These are phyloP conservation scores for Tricholoma flavovirens DNA, from an alignment of 768 basidiomycete species.

Conservation along the genomic window DNA sequence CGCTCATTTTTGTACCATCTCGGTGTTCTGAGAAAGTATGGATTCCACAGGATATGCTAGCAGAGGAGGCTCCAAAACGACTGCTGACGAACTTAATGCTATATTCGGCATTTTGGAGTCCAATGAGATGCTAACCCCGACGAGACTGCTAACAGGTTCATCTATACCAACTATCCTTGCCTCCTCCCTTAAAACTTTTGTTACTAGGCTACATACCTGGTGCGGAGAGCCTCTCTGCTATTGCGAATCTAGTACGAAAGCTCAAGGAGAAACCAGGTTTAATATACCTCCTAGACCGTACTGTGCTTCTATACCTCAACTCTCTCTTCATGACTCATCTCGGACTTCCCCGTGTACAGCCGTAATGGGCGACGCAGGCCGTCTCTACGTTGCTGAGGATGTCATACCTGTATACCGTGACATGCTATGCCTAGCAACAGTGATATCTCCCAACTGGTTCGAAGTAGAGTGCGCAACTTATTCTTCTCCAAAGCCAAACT, in stretches of 20 bases:
- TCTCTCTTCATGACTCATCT: neutral
- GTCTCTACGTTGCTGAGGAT: conserved; percentile 81
- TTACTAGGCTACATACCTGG: conserved; percentile 78
- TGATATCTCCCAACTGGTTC: conserved; percentile 98
- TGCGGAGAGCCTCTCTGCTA: conserved; percentile 66
- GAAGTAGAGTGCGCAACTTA: conserved; percentile 76
- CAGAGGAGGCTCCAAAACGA: conserved; percentile 74
- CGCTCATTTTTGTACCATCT: too few species aligned
- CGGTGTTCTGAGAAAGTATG: too few species aligned
- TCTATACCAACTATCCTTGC: neutral
- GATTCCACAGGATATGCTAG: conserved; percentile 66
- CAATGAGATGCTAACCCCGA: conserved; percentile 69
- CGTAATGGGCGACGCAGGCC: conserved; percentile 90
- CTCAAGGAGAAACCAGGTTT: conserved; percentile 58
- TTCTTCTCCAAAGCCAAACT: neutral
- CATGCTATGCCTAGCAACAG: conserved; percentile 76
- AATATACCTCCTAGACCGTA: conserved; percentile 90
- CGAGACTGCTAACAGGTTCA: conserved; percentile 75
- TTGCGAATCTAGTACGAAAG: conserved; percentile 56
- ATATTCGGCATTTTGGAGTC: conserved; percentile 71
- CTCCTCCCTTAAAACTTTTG: neutral
- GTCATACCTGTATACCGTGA: conserved; percentile 83
- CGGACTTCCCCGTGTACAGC: conserved; percentile 38
- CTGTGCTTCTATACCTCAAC: conserved; percentile 21
- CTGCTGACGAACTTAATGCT: conserved; percentile 64